Percentiles rank a stretch among this genome's conserved stretches.
These are phyloP conservation scores for Shiraia bambusicola DNA, from an alignment of 2,329 filamentous ascomycete genomes.

Conservation along the genomic window DNA sequence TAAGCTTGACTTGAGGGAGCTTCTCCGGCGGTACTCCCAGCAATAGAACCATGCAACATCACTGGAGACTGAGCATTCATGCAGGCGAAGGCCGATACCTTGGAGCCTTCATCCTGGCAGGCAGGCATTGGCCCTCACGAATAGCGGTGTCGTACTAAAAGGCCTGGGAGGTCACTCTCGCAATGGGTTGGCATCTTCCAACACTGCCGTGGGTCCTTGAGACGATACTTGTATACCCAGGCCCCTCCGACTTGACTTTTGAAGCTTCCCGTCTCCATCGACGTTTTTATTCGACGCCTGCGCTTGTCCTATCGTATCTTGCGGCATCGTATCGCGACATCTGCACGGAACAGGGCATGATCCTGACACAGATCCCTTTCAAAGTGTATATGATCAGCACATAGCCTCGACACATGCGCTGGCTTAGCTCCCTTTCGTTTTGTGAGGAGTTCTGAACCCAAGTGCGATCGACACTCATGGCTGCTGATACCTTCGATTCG, in stretches of 20 bases:
- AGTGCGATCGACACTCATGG: constrained; percentile 6
- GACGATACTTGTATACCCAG: background rate
- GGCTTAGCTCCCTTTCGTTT: background rate
- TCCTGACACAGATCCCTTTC: background rate
- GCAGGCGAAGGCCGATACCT: too few relatives aligned
- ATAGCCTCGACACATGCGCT: background rate
- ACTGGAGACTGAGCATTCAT: too few relatives aligned
- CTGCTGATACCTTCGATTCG: constrained; percentile 15
- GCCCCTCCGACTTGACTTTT: background rate
- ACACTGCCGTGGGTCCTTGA: too few relatives aligned
- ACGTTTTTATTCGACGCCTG: background rate
- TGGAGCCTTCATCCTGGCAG: too few relatives aligned
- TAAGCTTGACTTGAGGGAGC: background rate
- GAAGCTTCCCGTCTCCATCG: background rate
- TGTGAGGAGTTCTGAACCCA: background rate
- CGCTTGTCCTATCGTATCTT: background rate
- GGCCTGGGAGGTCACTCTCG: too few relatives aligned
- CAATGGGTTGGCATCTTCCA: too few relatives aligned
- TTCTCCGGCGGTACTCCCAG: background rate
- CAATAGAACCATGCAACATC: too few relatives aligned
- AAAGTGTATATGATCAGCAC: constrained; percentile 3
- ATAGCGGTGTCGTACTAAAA: too few relatives aligned
- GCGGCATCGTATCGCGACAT: background rate
- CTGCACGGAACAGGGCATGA: constrained; percentile 1
- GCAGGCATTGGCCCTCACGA: too few relatives aligned